phyloP scores from a whole-genome alignment of 768 basidiomycete species.

The Paxillus involutus region DNA sequence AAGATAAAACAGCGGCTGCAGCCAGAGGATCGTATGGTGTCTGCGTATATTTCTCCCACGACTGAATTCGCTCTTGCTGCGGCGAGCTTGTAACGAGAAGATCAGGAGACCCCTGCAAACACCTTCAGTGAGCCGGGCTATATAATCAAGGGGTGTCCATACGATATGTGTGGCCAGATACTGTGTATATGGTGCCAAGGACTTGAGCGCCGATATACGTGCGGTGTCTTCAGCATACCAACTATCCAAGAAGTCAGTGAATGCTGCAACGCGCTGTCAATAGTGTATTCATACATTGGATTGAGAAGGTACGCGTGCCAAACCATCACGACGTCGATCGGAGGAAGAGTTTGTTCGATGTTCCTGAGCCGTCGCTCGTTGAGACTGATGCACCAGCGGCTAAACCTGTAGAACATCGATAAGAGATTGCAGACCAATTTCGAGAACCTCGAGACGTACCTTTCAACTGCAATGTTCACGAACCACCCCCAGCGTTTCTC shows the following conservation, averaged over 20 bases:
- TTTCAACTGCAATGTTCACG: conserved; percentile 37
- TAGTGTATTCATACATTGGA: conserved; percentile 26
- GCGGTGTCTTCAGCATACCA: conserved; percentile 26
- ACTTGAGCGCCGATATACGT: background rate
- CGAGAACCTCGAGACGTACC: conserved; percentile 13
- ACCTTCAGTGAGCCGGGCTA: background rate
- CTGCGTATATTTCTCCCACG: background rate
- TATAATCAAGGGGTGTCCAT: background rate
- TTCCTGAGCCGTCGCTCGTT: background rate
- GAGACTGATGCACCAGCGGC: conserved; percentile 31
- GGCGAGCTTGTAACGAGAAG: conserved; percentile 8
- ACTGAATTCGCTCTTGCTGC: conserved; percentile 3
- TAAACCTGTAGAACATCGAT: conserved; percentile 23
- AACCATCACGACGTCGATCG: conserved; percentile 41
- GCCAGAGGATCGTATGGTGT: conserved; percentile 21
- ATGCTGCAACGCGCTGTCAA: background rate
- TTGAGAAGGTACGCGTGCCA: conserved; percentile 42
- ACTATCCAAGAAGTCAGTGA: conserved; percentile 4
- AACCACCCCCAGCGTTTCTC: conserved; percentile 40
- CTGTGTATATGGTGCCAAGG: background rate
- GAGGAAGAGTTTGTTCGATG: conserved; percentile 24
- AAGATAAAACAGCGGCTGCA: conserved; percentile 14
- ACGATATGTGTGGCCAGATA: conserved; percentile 15
- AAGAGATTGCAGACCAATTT: background rate
- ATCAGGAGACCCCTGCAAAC: conserved; percentile 7